Conservation (phyloP, 73 alveolate genomes). For the Blepharisma stoltei region DNA sequence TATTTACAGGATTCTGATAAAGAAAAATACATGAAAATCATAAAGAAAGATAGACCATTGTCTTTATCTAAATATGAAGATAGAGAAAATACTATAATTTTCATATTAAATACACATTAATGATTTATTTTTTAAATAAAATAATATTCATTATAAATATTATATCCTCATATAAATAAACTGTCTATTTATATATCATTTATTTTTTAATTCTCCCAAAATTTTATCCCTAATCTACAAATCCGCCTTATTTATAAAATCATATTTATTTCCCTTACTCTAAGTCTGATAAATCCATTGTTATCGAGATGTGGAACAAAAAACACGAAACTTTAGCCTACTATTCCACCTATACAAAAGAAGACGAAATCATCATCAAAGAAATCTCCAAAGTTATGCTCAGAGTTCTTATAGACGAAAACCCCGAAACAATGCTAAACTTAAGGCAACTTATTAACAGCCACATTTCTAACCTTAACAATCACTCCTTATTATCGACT, state of each 20-base stretch:
- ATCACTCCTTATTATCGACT: neutral
- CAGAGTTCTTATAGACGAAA: neutral
- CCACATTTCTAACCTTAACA: neutral
- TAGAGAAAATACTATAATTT: neutral
- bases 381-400: neutral
- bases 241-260: no score
- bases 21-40: neutral
- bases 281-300: neutral
- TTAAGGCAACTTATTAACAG: conserved; percentile 1
- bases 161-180: no score
- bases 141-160: no score
- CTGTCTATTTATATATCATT: no score
- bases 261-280: no score
- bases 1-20: neutral
- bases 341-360: neutral
- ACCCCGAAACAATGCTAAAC: neutral
- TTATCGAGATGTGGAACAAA: neutral
- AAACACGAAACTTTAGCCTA: neutral
- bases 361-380: neutral
- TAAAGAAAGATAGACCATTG: neutral
- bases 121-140: no score
- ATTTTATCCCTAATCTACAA: no score
- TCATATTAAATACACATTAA: no score
- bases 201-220: no score
- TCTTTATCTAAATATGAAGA: neutral